Evolutionary conservation across 805 yeast species (phyloP), one percentile per base, ranked within the genome.

Genomic region (Ogataea parapolymorpha): DNA sequence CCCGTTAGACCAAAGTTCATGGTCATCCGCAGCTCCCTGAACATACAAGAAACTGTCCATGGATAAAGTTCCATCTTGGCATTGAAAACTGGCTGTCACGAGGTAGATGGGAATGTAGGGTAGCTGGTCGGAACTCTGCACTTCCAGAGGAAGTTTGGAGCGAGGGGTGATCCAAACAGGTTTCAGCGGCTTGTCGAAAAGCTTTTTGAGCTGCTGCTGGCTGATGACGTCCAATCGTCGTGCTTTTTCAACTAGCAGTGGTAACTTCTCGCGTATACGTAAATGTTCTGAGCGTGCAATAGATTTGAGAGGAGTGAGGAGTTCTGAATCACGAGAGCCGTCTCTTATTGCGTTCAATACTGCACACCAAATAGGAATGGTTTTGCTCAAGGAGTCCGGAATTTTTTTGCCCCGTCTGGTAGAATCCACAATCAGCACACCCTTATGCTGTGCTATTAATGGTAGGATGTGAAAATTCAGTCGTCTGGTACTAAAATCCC

Each of bases 1-100:
- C 0, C 70, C 65, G 4, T 73, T 67, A 0, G 82, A 74, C 97
- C 96, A 89, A 9, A 82, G 66, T 54, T 89, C 97, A 58, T 89
- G 95, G 54, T 90, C 96, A 60, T 89, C 97, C 0, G 93, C 96
- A 0, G 96, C 93, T 1, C 97, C 97, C 61, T 88, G 96, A 1
- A 88, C 85, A 55, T 89, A 89, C 0, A 71, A 62, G 49, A 64
- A 81, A 0, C 79, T 82, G 7, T 59, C 44, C 35, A 71, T 51
- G 35, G 64, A 63, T 37, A 66, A 71, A 6, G 65, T 62, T 6
- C 85, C 87, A 58, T 80, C 86, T 49, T 77, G 82, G 14, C 72
- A 75, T 55, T 68, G 70, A 41, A 70, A 67, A 31, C 90, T 82
- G 0, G 85, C 82, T 0, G 88, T 81, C 37, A 86, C 70, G 6